Percentiles rank a stretch among this genome's conserved stretches.
Conservation (phyloP, 495 filamentous ascomycete species). For the Aspergillus saccharolyticus region DNA sequence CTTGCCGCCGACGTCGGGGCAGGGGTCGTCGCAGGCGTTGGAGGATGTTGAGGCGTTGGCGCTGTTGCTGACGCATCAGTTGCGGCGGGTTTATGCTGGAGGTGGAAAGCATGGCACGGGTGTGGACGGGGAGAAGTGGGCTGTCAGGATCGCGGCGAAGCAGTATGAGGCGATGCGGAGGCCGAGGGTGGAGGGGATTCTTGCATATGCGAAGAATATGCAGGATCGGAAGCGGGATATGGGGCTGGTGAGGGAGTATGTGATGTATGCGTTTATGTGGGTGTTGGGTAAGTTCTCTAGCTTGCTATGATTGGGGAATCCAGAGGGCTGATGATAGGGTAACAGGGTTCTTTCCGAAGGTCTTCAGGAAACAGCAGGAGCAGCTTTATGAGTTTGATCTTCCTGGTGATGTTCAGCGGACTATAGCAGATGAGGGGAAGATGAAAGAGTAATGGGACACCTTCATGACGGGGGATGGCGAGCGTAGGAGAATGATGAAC, state of each 20-base stretch:
- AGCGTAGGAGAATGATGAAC: too few relatives aligned
- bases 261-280: conserved; percentile 34
- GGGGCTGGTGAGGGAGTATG: conserved; percentile 27
- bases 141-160: conserved; percentile 23
- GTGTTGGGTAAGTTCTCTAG: conserved; percentile 20
- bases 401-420: background rate
- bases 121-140: conserved; percentile 6
- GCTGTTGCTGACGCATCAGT: conserved; percentile 29
- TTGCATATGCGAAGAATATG: conserved; percentile 24
- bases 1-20: conserved; percentile 41
- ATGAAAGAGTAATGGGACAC: background rate
- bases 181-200: conserved; percentile 28
- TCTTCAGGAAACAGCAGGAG: background rate
- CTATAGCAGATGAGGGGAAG: background rate
- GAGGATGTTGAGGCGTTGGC: conserved; percentile 41
- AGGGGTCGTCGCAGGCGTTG: conserved; percentile 45
- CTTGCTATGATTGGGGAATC: background rate
- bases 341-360: background rate
- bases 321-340: background rate
- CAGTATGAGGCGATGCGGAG: conserved; percentile 26
- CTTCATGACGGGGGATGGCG: too few relatives aligned
- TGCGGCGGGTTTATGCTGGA: conserved; percentile 10
- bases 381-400: background rate
- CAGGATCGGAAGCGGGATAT: conserved; percentile 31
- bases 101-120: background rate